Evolutionary conservation across 179 eudicot genomes (phyloP).

Genomic region (Actinidia chinensis): DNA sequence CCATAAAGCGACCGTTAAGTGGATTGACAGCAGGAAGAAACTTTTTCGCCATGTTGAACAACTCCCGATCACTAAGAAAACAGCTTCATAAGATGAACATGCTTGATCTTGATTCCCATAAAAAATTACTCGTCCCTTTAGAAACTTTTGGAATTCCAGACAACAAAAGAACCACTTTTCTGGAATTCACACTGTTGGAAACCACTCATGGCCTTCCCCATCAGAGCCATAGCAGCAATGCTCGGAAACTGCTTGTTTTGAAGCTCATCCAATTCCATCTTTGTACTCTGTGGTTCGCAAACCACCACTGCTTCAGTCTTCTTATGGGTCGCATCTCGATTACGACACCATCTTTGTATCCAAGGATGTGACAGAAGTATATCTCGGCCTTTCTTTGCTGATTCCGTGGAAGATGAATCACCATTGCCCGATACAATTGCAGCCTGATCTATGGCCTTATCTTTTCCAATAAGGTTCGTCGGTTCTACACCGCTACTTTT

Average conservation of each 20-base stretch:
- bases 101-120: conserved; percentile 14
- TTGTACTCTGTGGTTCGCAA: conserved; percentile 61
- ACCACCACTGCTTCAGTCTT: conserved; percentile 38
- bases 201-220: conserved; percentile 72
- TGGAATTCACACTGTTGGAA: conserved; percentile 50
- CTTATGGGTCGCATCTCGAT: conserved; percentile 26
- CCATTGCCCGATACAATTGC: conserved; percentile 12
- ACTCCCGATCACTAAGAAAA: neutral
- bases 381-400: conserved; percentile 26
- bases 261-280: conserved; percentile 44
- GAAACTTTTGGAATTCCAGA: conserved; percentile 58
- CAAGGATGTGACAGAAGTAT: conserved; percentile 47
- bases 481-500: conserved; percentile 24
- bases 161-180: conserved; percentile 55
- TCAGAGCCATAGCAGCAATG: conserved; percentile 75
- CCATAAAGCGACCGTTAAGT: no score
- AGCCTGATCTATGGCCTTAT: conserved; percentile 17
- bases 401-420: conserved; percentile 22
- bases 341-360: conserved; percentile 70
- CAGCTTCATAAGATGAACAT: neutral
- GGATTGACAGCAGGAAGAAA: neutral
- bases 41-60: neutral
- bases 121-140: conserved; percentile 16
- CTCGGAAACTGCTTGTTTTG: conserved; percentile 73
- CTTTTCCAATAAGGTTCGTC: conserved; percentile 20